Evolutionary conservation across 2,329 filamentous ascomycete genomes (phyloP), one percentile per base, ranked within the genome.

Genomic region (Botrytis byssoidea): DNA sequence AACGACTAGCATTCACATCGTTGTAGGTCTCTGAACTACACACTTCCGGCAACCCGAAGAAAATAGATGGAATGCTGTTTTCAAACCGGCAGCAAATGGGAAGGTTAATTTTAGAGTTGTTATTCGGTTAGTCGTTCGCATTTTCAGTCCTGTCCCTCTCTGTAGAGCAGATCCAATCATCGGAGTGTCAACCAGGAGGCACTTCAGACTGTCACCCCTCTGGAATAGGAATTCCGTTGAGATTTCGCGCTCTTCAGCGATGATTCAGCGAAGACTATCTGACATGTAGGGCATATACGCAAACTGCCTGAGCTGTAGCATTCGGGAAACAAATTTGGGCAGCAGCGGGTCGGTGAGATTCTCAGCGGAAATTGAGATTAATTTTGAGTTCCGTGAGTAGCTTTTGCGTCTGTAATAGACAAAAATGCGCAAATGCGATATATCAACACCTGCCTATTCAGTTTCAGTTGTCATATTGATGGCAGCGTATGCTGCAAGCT

Each of bases 331-430:
- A 4, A 55, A 29, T n/a, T 8, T 2, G n/a, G 1, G 25, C 51
- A 55, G 51, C 6, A 55, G n/a, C 51, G n/a, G n/a, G 14, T 2
- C 14, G 14, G 14, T 29, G 3, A 6, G 6, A 16, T 55, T 55
- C 1, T 29, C 0, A 18, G 7, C n/a, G 51, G 29, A 55, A 0
- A 0, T 29, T 6, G 6, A 55, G 48, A 51, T 51, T n/a, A 3
- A 16, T n/a, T 18, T 4, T 16, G 29, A 8, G 1, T 1, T 29
- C 14, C 51, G 6, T 29, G 18, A 18, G 14, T 8, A 29, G n/a
- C 14, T 29, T 29, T 29, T 6, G 16, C 7, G 0, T 60, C 20
- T 60, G 20, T 20, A 60, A 10, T 37, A 22, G 9, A 60, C 18
- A 37, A 7, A 22, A 37, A 37, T 60, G 29, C 9, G 1, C 59